A percentile compares a stretch with the other conserved stretches of the same genome.
Conservation (phyloP, 129 eudicot genomes). For the Flaveria sonorensis region DNA sequence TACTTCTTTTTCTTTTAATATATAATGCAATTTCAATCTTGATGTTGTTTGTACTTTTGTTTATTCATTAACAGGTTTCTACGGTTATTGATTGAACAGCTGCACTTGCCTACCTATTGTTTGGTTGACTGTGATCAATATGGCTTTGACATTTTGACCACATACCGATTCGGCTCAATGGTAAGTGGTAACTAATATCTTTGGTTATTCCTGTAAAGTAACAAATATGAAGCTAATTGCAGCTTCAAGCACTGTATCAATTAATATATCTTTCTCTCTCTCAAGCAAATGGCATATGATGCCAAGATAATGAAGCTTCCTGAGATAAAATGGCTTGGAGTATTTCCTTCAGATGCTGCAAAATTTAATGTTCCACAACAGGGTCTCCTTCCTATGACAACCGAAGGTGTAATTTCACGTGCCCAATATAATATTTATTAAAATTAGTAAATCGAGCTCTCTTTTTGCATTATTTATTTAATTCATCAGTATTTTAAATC, state of each 20-base stretch:
- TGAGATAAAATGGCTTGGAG: constrained; percentile 92
- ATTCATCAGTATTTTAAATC: constrained; percentile 15
- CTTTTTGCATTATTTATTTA: background rate
- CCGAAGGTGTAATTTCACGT: constrained; percentile 54
- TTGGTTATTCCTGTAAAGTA: background rate
- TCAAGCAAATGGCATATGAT: constrained; percentile 97
- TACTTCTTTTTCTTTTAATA: background rate
- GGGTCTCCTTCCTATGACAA: constrained; percentile 83
- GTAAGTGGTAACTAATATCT: constrained; percentile 76
- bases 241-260: constrained; percentile 6
- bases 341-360: constrained; percentile 73
- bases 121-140: constrained; percentile 98
- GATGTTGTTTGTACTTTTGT: background rate
- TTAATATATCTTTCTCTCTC: too few relatives aligned
- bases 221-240: constrained; percentile 14
- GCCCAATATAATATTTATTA: background rate
- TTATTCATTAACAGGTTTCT: constrained; percentile 54
- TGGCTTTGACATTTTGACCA: constrained; percentile 92
- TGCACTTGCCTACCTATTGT: constrained; percentile 74
- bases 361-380: constrained; percentile 69
- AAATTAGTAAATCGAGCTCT: background rate
- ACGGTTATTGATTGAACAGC: constrained; percentile 60
- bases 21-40: constrained; percentile 18
- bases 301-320: constrained; percentile 75
- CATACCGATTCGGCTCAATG: constrained; percentile 92